phyloP scores from a whole-genome alignment of 495 filamentous ascomycete species.

The Hypoxylon lienhwacheense region DNA sequence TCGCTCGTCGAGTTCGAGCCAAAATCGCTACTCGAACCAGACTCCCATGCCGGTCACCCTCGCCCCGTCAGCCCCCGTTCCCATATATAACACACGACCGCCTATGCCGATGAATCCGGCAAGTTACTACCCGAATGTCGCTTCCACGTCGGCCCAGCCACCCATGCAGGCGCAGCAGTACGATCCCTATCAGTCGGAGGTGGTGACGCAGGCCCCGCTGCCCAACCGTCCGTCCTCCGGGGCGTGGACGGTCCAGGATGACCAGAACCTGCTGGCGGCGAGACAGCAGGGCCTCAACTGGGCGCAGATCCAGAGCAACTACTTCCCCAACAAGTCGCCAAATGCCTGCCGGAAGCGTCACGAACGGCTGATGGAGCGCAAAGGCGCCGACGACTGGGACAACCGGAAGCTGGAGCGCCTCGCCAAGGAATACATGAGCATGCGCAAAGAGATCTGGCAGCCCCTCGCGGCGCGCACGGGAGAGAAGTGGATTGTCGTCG shows the following conservation, averaged over 20 bases:
- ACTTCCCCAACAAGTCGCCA: conserved; percentile 71
- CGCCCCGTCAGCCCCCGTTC: conserved; percentile 36
- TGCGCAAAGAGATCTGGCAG: conserved; percentile 73
- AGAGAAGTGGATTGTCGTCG: conserved; percentile 71
- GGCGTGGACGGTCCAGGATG: conserved; percentile 66
- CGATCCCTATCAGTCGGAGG: conserved; percentile 43
- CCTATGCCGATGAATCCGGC: conserved; percentile 33
- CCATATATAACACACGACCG: conserved; percentile 37
- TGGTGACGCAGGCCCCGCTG: conserved; percentile 38
- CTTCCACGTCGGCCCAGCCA: conserved; percentile 31
- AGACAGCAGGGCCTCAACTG: conserved; percentile 69
- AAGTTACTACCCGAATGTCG: conserved; percentile 35
- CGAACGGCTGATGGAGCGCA: conserved; percentile 70
- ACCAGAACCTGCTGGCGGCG: conserved; percentile 62
- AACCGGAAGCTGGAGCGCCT: conserved; percentile 64
- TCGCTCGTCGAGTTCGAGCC: conserved; percentile 39
- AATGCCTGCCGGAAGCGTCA: conserved; percentile 81
- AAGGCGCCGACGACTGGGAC: conserved; percentile 68
- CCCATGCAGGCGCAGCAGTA: conserved; percentile 40
- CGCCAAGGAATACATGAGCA: conserved; percentile 66
- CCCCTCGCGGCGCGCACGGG: conserved; percentile 62
- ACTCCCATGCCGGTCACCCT: conserved; percentile 38
- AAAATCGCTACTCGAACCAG: conserved; percentile 39
- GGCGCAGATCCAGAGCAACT: conserved; percentile 66
- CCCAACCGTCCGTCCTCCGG: conserved; percentile 55